phyloP scores from a whole-genome alignment of 2,329 filamentous ascomycete species.

The Verticillium nubilum region DNA sequence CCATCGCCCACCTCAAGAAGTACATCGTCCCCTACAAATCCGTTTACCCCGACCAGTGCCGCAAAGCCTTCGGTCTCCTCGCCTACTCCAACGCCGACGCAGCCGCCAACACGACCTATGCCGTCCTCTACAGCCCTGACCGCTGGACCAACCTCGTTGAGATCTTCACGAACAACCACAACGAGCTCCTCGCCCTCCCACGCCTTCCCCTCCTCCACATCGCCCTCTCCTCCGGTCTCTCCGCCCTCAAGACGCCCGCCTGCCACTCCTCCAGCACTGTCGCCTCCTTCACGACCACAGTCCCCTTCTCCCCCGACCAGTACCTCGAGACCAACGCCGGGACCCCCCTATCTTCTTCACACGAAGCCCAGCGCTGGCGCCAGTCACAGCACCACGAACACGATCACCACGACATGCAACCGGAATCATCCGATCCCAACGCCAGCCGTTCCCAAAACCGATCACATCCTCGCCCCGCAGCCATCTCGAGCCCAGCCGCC shows the following conservation, averaged over 20 bases:
- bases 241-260: conserved; percentile 89
- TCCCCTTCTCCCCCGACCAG: background rate
- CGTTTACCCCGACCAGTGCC: conserved; percentile 62
- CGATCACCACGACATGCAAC: conserved; percentile 16
- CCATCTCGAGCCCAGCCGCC: conserved; percentile 3
- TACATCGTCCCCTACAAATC: conserved; percentile 68
- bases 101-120: conserved; percentile 35
- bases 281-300: conserved; percentile 21
- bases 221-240: conserved; percentile 84
- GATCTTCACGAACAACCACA: conserved; percentile 81
- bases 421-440: conserved; percentile 14
- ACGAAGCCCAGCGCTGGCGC: conserved; percentile 4
- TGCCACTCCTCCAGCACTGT: conserved; percentile 66
- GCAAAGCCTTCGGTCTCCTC: conserved; percentile 72
- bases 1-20: conserved; percentile 76
- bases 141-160: conserved; percentile 75
- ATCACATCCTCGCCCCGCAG: background rate
- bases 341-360: background rate
- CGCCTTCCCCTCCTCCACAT: conserved; percentile 81
- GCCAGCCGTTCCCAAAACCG: conserved; percentile 5
- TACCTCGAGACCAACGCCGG: background rate
- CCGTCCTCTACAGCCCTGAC: conserved; percentile 61
- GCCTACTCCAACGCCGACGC: conserved; percentile 61
- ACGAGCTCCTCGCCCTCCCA: conserved; percentile 77
- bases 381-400: conserved; percentile 16